Conservation (phyloP, 2,329 filamentous ascomycete genomes). For the Colletotrichum limetticola region DNA sequence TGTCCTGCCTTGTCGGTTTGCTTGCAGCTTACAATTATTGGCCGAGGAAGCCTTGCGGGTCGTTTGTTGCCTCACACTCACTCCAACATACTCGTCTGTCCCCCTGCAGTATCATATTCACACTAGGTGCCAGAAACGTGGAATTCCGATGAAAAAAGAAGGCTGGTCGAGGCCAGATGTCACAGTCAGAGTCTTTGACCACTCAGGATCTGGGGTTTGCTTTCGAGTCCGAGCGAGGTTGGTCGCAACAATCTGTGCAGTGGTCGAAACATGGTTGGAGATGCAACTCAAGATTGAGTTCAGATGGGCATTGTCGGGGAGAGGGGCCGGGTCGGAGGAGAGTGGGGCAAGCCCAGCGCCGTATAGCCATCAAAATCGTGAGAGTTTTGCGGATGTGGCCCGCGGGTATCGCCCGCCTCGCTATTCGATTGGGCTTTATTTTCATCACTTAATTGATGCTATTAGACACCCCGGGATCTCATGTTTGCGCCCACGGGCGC, state of each 20-base stretch:
- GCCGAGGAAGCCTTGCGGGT: not conserved
- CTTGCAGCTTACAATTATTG: constrained; percentile 14
- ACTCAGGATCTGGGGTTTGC: constrained; percentile 12
- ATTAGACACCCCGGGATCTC: not conserved
- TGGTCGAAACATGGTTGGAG: constrained; percentile 25
- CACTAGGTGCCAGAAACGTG: not conserved
- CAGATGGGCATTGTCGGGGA: constrained; percentile 24
- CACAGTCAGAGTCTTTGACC: not conserved
- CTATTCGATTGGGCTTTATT: not conserved
- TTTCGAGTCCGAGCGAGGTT: constrained; percentile 12
- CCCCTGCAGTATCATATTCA: not conserved
- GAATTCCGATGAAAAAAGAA: not conserved
- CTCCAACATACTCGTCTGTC: not conserved
- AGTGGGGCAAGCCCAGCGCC: constrained; percentile 15
- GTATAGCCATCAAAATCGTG: constrained; percentile 1
- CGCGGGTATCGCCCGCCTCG: not conserved
- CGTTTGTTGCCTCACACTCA: not conserved
- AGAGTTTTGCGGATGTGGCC: not conserved
- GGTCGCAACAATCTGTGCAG: constrained; percentile 24
- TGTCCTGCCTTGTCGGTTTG: not conserved
- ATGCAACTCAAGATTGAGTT: constrained; percentile 32
- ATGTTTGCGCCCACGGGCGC: not conserved
- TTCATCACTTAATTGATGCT: not conserved
- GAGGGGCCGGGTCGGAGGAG: constrained; percentile 18
- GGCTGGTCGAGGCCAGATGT: not conserved